A percentile compares a stretch with the other conserved stretches of the same genome.
Evolutionary conservation across 2,329 filamentous ascomycete species (phyloP).

Genomic region (Penicillium nordicum): DNA sequence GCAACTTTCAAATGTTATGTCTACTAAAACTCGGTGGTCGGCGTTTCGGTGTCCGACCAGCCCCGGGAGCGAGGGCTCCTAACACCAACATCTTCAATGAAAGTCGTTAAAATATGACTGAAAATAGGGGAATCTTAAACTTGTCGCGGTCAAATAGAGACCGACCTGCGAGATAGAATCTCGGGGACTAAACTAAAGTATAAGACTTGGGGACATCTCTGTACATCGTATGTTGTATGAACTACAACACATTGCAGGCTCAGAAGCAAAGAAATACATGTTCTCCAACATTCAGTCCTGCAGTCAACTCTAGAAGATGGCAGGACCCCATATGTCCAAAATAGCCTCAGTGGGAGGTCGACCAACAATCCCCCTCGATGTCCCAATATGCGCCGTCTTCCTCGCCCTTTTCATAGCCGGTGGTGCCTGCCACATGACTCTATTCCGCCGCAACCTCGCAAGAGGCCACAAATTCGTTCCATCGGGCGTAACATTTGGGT

Average conservation of each 20-base stretch:
- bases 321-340: conserved; percentile 30
- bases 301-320: conserved; percentile 9
- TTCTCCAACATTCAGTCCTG: too few species aligned
- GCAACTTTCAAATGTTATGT: not conserved
- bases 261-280: too few species aligned
- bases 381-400: conserved; percentile 63
- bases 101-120: not conserved
- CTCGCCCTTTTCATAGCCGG: conserved; percentile 48
- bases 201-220: not conserved
- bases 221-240: not conserved
- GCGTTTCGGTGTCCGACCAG: conserved; percentile 1
- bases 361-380: conserved; percentile 58
- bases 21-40: conserved; percentile 1
- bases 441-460: conserved; percentile 43
- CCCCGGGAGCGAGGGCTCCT: not conserved
- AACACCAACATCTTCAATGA: not conserved
- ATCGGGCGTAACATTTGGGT: conserved; percentile 46
- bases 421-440: conserved; percentile 45
- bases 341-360: conserved; percentile 41
- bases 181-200: not conserved
- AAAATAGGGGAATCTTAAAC: not conserved
- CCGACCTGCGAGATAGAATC: not conserved
- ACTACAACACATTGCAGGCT: not conserved
- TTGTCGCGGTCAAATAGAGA: not conserved
- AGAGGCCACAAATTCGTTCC: conserved; percentile 50